Base-by-base conservation (phyloP, 1,284 basidiomycete genomes). In the Puccinia triticina region DNA sequence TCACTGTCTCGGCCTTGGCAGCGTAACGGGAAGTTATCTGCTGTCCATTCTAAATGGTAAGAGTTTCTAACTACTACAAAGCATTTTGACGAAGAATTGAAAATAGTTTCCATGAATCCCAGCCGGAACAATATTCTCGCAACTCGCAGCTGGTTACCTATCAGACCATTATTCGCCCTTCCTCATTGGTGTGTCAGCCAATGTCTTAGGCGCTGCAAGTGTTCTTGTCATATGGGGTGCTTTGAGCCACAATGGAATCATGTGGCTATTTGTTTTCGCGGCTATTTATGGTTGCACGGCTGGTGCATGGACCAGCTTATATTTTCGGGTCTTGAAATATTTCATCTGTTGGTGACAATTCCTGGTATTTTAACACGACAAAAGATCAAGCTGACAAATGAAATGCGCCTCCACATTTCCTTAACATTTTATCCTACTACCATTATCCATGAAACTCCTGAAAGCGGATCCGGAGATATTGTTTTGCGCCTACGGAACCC, bases 401-500 rank as follows among this genome's bases (percentile, higher is more conserved):
- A n/a, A n/a, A n/a, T n/a, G n/a, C n/a, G n/a, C n/a, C n/a, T n/a
- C n/a, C n/a, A n/a, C 1, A 32, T 23, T 26, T 7, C 21, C 43
- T 10, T 1, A 46, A n/a, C 12, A 26, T 57, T 57, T 26, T 3
- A 57, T 57, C 26, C 7, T n/a, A 3, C 23, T 43, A 21, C 43
- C 64, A 66, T 66, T 2, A 66, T 66, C 5, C 37, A 61, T 32
- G 14, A 61, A 18, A 66, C 64, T 32, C 14, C 18, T 61, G 40
- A n/a, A 46, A 69, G 66, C 66, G 40, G 66, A 69, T 48, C 66
- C 4, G 40, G 66, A 48, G 66, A 29, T 69, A n/a, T 10, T 48
- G 23, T 46, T 69, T 69, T n/a, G 85, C 14, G 84, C 89, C 12
- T 87, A 87, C 76, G 88, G 88, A 37, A 86, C 88, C 71, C 83